These are phyloP conservation scores for Cryptococcus wingfieldii DNA, from an alignment of 1,284 basidiomycete genomes.

Conservation along the genomic window DNA sequence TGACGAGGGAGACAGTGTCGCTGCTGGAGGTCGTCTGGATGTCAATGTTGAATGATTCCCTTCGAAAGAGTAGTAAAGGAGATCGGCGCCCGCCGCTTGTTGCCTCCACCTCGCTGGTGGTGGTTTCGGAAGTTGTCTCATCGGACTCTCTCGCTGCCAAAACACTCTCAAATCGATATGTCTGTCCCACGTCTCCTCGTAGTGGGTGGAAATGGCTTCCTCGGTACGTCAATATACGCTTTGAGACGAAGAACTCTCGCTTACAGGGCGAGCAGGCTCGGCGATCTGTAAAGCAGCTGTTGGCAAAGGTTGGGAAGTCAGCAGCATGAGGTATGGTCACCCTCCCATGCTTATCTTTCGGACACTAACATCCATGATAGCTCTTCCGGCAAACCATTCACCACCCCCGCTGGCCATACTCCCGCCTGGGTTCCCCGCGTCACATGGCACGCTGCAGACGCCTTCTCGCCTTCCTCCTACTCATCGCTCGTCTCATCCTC, in stretches of 20 bases:
- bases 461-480: slow-evolving; percentile 72
- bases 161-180: slow-evolving; percentile 2
- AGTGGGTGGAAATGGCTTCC: slow-evolving; percentile 90
- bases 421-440: slow-evolving; percentile 76
- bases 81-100: neutral
- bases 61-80: no score
- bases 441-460: slow-evolving; percentile 75
- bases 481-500: slow-evolving; percentile 59
- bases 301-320: slow-evolving; percentile 75
- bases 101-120: neutral
- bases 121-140: neutral
- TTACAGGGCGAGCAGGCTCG: slow-evolving; percentile 61
- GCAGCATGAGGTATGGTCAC: slow-evolving; percentile 69
- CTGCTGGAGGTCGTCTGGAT: no score
- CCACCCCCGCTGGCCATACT: slow-evolving; percentile 79
- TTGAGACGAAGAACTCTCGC: neutral
- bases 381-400: slow-evolving; percentile 79
- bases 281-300: slow-evolving; percentile 84
- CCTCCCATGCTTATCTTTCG: neutral
- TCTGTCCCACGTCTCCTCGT: slow-evolving; percentile 60
- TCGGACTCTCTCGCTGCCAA: neutral
- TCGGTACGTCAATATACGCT: slow-evolving; percentile 57
- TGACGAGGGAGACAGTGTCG: no score
- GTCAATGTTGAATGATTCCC: no score
- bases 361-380: slow-evolving; percentile 48